These are phyloP conservation scores for Cicer arietinum DNA, from an alignment of 306 rosid genomes.

Conservation along the genomic window DNA sequence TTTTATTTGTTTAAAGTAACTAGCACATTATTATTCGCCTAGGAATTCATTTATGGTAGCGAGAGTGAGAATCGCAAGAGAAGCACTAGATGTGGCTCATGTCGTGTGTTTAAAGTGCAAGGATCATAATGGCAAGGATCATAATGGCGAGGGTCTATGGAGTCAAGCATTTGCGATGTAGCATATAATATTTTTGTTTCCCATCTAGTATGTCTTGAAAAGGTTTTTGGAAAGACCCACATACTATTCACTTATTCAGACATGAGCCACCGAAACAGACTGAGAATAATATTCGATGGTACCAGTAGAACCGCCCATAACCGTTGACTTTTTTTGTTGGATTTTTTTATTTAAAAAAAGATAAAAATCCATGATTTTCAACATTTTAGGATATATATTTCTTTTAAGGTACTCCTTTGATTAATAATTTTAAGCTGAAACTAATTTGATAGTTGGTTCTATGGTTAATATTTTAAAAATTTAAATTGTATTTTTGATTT, in stretches of 20 bases:
- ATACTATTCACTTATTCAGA: not conserved
- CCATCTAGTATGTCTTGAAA: not conserved
- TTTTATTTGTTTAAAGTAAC: too few species aligned
- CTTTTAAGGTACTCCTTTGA: too few species aligned
- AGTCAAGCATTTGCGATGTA: not conserved
- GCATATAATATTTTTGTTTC: not conserved
- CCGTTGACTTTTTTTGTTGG: too few species aligned
- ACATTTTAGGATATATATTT: too few species aligned
- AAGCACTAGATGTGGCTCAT: not conserved
- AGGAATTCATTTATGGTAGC: not conserved
- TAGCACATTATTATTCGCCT: not conserved
- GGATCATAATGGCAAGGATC: not conserved
- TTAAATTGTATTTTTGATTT: too few species aligned
- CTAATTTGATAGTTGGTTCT: too few species aligned
- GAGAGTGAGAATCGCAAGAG: slow-evolving; percentile 26
- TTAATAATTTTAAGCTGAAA: too few species aligned
- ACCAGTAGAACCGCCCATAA: not conserved
- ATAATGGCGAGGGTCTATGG: not conserved
- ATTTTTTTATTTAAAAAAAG: too few species aligned
- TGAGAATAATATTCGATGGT: not conserved
- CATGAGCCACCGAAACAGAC: not conserved
- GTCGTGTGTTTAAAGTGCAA: not conserved
- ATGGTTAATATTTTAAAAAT: too few species aligned
- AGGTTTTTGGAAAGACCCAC: not conserved
- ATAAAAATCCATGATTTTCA: too few species aligned